Base-by-base conservation (phyloP, 768 basidiomycete species). In the Floccularia luteovirens region DNA sequence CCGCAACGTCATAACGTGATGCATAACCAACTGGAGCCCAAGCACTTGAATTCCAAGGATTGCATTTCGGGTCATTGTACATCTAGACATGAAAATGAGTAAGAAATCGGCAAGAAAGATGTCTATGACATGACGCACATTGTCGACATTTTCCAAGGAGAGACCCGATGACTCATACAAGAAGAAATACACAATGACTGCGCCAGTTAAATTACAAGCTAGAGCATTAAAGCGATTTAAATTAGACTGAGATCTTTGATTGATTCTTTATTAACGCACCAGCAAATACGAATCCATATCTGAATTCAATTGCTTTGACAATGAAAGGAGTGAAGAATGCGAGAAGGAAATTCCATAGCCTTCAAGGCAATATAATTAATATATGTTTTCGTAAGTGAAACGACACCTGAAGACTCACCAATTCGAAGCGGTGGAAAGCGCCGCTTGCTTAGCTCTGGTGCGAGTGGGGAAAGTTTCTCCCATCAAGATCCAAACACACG, bases 271-370 rank as follows among this genome's bases (percentile, higher is more conserved):
- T n/a, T 16, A 16, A 48, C 63, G 43, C 54, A 63, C 75, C 72
- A 10, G 80, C 82, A 53, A 87, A 86, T 27, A 86, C 66, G 54
- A 76, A 87, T 3, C 84, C 83, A 56, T 80, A 85, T 24, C 64
- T 57, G 60, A 74, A 86, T 6, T 55, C 35, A 50, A 85, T 85
- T 10, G 67, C 62, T 14, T 44, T 53, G 2, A 63, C 64, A 52
- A 86, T 85, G 58, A 83, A 82, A 0, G 83, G 81, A n/a, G 82
- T 85, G 63, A 83, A 83, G 70, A 85, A 86, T 0, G 79, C 81
- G 40, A 84, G 60, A 25, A 82, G 61, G 65, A 82, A 82, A 54
- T 82, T 80, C 74, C 74, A 83, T 2, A 72, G 55, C 74, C 70
- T 59, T 21, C 5, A 23, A 22, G 31, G 8, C 14, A 7, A 13